These are phyloP conservation scores for Pelargonium fulgidum DNA, from an alignment of 441 rosid genomes.

Conservation along the genomic window DNA sequence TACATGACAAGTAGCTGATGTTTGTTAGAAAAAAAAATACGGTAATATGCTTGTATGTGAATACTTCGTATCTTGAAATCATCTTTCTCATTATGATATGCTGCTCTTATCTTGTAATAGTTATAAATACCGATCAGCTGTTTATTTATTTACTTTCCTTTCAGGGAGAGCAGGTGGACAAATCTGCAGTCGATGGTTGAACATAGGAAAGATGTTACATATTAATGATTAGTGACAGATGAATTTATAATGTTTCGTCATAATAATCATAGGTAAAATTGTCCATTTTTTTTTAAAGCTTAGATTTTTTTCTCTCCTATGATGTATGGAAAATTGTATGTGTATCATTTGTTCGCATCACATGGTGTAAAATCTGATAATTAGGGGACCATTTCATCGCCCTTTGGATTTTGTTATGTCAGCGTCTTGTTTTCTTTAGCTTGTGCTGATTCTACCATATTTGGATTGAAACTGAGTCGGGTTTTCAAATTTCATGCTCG, in stretches of 20 bases:
- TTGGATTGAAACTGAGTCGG: no score
- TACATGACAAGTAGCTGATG: no score
- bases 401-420: constrained; percentile 2
- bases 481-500: no score
- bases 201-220: constrained; percentile 1
- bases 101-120: background rate
- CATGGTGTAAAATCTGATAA: background rate
- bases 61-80: background rate
- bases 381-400: background rate
- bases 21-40: no score
- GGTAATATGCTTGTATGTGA: no score
- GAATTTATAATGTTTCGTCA: background rate
- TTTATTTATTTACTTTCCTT: background rate
- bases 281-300: background rate
- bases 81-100: background rate
- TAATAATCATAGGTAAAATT: background rate
- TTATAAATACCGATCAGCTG: background rate
- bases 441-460: no score
- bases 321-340: background rate
- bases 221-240: background rate
- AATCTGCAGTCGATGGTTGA: background rate
- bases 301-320: background rate
- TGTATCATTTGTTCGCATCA: background rate
- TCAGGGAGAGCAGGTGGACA: background rate
- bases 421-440: no score